Evolutionary conservation across 2,329 filamentous ascomycete species (phyloP), one percentile per base, ranked within the genome.

Genomic region (Botryosphaeria dothidea): DNA sequence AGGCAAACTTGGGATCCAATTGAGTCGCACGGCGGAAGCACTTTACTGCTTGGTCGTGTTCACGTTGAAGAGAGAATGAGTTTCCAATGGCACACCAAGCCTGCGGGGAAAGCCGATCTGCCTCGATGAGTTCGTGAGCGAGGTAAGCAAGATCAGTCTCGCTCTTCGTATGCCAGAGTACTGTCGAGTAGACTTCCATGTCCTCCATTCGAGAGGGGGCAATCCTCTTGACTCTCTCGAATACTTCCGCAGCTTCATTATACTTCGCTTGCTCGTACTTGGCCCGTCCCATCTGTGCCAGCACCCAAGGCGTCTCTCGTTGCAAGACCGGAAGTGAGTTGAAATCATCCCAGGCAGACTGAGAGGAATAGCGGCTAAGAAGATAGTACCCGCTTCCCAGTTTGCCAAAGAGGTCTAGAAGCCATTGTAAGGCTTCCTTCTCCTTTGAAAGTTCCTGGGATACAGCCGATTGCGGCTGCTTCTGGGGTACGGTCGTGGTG

Each of bases 151-250:
- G 84, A 67, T 97, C 92, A 0, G 93, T 91, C 73, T 97, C 94
- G 68, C 91, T 90, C 78, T 96, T 97, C 67, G 97, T 81, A 77
- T 97, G 93, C 95, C 96, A 99, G n/a, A 99, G 84, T n/a, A 96
- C 90, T 0, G 95, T 99, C 15, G 94, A 98, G 79, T 97, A 99
- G 38, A 98, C 89, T 75, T 99, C 95, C 93, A 98, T 97, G 73
- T 97, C 93, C 74, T 96, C 91, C 49, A 96, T 84, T 3, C 92
- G 88, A 1, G 92, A 91, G 0, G 94, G 94, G 13, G 92, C 89
- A 69, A 95, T 84, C 34, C 90, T 86, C 58, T 92, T 89, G 69
- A 99, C 86, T 64, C 89, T 88, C 65, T 88, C 85, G 76, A 97
- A 99, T 72, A 89, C 91, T 68, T 91, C 92, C 74, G 97, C 94